phyloP scores from a whole-genome alignment of 83 land plant genomes.

The Larix sibirica region DNA sequence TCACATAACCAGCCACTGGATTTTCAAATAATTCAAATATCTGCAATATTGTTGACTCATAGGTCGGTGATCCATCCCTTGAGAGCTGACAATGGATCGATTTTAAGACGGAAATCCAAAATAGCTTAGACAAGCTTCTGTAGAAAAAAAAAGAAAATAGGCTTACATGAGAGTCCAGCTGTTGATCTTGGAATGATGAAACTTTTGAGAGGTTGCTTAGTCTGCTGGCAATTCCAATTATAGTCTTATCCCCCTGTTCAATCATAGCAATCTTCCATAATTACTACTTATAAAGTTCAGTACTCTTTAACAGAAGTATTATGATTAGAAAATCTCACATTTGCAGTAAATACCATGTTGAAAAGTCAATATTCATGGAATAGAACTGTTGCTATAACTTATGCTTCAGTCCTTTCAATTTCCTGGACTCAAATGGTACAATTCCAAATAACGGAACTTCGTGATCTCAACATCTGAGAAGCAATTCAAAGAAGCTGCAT shows the following conservation, averaged over 20 bases:
- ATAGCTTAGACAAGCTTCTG: background rate
- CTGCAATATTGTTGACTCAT: constrained; percentile 38
- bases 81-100: background rate
- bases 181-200: constrained; percentile 11
- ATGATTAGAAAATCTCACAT: no score
- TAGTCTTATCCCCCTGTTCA: constrained; percentile 11
- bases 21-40: constrained; percentile 70
- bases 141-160: background rate
- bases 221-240: background rate
- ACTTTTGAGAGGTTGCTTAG: constrained; percentile 14
- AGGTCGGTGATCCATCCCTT: constrained; percentile 52
- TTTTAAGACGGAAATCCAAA: background rate
- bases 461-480: background rate
- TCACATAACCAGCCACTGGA: constrained; percentile 53
- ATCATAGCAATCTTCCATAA: background rate
- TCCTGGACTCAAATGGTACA: background rate
- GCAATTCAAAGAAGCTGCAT: background rate
- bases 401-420: no score
- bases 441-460: background rate
- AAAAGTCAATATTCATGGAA: background rate
- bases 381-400: background rate
- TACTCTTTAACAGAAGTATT: background rate
- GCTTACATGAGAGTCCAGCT: background rate
- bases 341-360: background rate
- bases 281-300: background rate